These are phyloP conservation scores for Hyaloperonospora brassicae DNA, from an alignment of 352 stramenopile genomes.

Conservation along the genomic window DNA sequence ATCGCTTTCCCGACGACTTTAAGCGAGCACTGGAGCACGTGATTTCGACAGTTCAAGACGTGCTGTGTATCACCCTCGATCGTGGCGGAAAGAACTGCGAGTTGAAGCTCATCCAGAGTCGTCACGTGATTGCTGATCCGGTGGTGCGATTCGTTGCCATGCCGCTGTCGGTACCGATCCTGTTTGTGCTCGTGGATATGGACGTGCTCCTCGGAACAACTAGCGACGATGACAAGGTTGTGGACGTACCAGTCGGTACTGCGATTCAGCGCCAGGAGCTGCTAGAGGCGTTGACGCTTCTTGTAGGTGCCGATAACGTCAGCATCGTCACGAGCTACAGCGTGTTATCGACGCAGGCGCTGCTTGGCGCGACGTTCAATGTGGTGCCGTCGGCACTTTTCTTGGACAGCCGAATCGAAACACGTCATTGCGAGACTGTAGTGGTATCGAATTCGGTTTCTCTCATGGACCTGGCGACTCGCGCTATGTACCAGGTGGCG, in stretches of 20 bases:
- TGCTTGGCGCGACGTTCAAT: constrained; percentile 8
- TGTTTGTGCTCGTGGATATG: constrained; percentile 26
- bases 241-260: constrained; percentile 16
- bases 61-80: constrained; percentile 57
- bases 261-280: constrained; percentile 14
- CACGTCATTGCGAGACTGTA: constrained; percentile 26
- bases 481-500: constrained; percentile 19
- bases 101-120: constrained; percentile 78
- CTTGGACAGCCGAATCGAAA: constrained; percentile 11
- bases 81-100: constrained; percentile 65
- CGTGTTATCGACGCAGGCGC: constrained; percentile 15
- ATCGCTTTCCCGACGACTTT: constrained; percentile 53
- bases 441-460: constrained; percentile 17
- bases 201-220: constrained; percentile 18
- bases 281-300: constrained; percentile 12
- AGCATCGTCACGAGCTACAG: constrained; percentile 24
- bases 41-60: constrained; percentile 73
- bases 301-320: constrained; percentile 21
- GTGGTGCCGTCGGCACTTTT: constrained; percentile 12
- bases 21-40: constrained; percentile 65
- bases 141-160: constrained; percentile 40
- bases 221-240: constrained; percentile 5
- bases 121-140: constrained; percentile 57
- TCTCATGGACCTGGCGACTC: constrained; percentile 17
- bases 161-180: constrained; percentile 26